phyloP scores from a whole-genome alignment of 345 rosid genomes.

The Pistacia integerrima region DNA sequence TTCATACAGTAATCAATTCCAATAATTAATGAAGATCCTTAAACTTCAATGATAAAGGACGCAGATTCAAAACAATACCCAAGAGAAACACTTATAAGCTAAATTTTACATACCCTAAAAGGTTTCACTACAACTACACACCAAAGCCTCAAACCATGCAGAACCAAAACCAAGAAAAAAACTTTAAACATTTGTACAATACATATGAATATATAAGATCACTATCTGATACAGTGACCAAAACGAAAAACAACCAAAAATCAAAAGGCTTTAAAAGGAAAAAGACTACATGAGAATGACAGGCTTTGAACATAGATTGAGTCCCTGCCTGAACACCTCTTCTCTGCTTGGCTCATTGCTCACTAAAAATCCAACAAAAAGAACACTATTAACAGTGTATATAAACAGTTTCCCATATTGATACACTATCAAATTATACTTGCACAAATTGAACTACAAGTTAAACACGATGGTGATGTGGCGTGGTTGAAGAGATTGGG shows the following conservation, averaged over 20 bases:
- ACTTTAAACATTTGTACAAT: not conserved
- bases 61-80: too few species aligned
- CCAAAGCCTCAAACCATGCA: not conserved
- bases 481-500: too few species aligned
- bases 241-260: not conserved
- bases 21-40: too few species aligned
- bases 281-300: not conserved
- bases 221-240: not conserved
- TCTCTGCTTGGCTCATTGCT: slow-evolving; percentile 1
- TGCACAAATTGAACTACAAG: too few species aligned
- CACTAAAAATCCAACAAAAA: not conserved
- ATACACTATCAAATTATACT: too few species aligned
- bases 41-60: too few species aligned
- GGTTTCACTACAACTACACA: not conserved
- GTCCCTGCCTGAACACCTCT: slow-evolving; percentile 12
- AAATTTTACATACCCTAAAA: too few species aligned
- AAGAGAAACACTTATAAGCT: too few species aligned
- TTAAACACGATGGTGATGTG: too few species aligned
- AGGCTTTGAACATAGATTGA: slow-evolving; percentile 4
- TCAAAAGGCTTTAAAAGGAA: not conserved
- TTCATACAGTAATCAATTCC: too few species aligned
- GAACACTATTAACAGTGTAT: not conserved
- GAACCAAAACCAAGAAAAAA: not conserved
- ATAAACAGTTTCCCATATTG: too few species aligned
- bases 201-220: not conserved